Base-by-base conservation (phyloP, 768 basidiomycete genomes). In the Polyporus arcularius region DNA sequence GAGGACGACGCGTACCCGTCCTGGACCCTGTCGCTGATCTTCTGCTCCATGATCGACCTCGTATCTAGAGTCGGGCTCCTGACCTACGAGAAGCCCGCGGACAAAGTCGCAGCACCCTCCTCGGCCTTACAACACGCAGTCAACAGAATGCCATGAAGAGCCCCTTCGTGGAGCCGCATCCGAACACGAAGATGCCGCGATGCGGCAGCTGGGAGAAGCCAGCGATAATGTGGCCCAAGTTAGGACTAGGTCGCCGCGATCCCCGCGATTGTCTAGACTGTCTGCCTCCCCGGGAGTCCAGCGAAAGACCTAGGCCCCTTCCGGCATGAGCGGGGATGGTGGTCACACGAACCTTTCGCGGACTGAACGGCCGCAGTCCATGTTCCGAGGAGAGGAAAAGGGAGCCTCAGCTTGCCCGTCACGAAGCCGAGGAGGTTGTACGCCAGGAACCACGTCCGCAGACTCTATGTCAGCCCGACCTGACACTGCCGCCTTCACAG, bases 51-150 rank as follows among this genome's bases (percentile, higher is more conserved):
- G 66, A 74, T 86, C 46, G 81, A 97, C 45, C 87, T 98, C 56
- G 89, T 98, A 46, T 85, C 83, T 0, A 95, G 96, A 10, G 96
- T 98, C 53, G 89, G 96, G n/a, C 84, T 98, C 1, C 80, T 98
- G 28, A 96, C 94, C 4, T 87, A 92, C 76, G 96, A 98, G 79
- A 94, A 96, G 68, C 89, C 93, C 0, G 90, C 92, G 40, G 64
- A 71, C 76, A 80, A 52, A 67, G 71, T 35, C 65, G 70, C 55
- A 65, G 71, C 60, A 9, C 47, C 65, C 63, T 71, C 57, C 68
- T 76, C 62, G 15, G 66, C 53, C 52, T 71, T 60, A 65, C 62
- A 55, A 51, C 67, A 28, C 63, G 60, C 59, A 61, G 67, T 66
- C 60, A 68, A 69, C 60, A 68, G 66, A 41, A 71, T 68, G 10